A percentile compares a stretch with the other conserved stretches of the same genome.
phyloP scores from a whole-genome alignment of 1,284 basidiomycete species.

The Trichosporon faecale region DNA sequence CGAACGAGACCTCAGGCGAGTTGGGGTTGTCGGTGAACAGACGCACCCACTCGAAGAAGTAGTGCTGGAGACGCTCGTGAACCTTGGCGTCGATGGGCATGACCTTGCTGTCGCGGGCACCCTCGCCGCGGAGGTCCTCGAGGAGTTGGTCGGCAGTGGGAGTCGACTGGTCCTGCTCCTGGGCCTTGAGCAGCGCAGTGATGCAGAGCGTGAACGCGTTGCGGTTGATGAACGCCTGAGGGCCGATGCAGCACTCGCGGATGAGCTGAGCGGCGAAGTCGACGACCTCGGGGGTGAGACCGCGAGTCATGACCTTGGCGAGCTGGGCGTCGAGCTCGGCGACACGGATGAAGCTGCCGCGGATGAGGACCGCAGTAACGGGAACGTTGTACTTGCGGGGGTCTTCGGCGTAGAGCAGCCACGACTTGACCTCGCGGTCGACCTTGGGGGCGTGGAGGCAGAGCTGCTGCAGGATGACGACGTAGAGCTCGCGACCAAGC shows the following conservation, averaged over 20 bases:
- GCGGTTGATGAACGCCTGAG: slow-evolving; percentile 71
- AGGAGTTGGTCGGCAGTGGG: slow-evolving; percentile 48
- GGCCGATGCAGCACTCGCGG: slow-evolving; percentile 75
- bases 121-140: slow-evolving; percentile 40
- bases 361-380: slow-evolving; percentile 84
- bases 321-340: slow-evolving; percentile 85
- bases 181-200: slow-evolving; percentile 68
- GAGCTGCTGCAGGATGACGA: slow-evolving; percentile 79
- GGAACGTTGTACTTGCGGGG: slow-evolving; percentile 96
- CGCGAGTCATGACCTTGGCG: slow-evolving; percentile 73
- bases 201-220: slow-evolving; percentile 77
- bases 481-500: slow-evolving; percentile 86
- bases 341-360: slow-evolving; percentile 75
- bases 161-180: slow-evolving; percentile 40
- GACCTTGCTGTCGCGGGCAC: slow-evolving; percentile 22
- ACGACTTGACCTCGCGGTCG: slow-evolving; percentile 92
- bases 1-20: slow-evolving; percentile 86
- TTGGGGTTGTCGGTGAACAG: slow-evolving; percentile 72
- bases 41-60: slow-evolving; percentile 80
- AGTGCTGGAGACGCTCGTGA: slow-evolving; percentile 59
- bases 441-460: slow-evolving; percentile 89
- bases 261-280: slow-evolving; percentile 81
- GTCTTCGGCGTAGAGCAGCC: slow-evolving; percentile 96
- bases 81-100: slow-evolving; percentile 48
- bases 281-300: slow-evolving; percentile 72